These are phyloP conservation scores for Dipteronia dyeriana DNA, from an alignment of 345 rosid species.

Conservation along the genomic window DNA sequence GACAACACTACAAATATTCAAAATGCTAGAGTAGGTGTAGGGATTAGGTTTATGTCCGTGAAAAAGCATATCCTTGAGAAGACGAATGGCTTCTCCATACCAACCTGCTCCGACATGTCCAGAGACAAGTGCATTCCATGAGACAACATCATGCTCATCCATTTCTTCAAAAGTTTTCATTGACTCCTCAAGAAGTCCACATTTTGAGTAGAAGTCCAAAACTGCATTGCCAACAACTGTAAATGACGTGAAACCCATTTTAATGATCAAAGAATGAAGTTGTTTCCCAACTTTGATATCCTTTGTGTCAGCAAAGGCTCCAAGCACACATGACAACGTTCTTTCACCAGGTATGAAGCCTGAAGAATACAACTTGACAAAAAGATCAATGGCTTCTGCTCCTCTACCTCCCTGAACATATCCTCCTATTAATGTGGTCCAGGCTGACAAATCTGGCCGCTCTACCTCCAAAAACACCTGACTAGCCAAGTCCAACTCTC, in stretches of 20 bases:
- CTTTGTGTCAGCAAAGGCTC: slow-evolving; percentile 30
- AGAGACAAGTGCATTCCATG: slow-evolving; percentile 37
- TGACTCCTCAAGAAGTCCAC: slow-evolving; percentile 26
- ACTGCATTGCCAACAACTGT: slow-evolving; percentile 29
- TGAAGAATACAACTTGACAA: slow-evolving; percentile 25
- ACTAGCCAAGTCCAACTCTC: slow-evolving; percentile 28
- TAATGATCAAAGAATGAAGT: slow-evolving; percentile 35
- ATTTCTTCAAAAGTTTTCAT: slow-evolving; percentile 30
- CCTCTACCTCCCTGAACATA: slow-evolving; percentile 32
- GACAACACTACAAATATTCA: slow-evolving; percentile 24
- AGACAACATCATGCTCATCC: slow-evolving; percentile 33
- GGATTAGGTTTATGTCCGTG: slow-evolving; percentile 26
- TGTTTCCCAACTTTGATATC: slow-evolving; percentile 30
- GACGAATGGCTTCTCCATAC: slow-evolving; percentile 23
- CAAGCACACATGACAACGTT: slow-evolving; percentile 35
- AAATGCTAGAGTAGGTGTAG: slow-evolving; percentile 33
- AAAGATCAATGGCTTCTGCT: slow-evolving; percentile 33
- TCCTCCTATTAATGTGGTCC: slow-evolving; percentile 39
- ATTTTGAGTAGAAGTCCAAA: slow-evolving; percentile 39
- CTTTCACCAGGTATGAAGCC: slow-evolving; percentile 30
- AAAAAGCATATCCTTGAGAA: slow-evolving; percentile 27
- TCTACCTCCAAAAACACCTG: slow-evolving; percentile 25
- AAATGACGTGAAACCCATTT: slow-evolving; percentile 31
- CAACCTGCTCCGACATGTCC: slow-evolving; percentile 33
- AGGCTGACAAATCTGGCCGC: slow-evolving; percentile 23